Base-by-base conservation (phyloP, 306 rosid species). In the Phaseolus lunatus region DNA sequence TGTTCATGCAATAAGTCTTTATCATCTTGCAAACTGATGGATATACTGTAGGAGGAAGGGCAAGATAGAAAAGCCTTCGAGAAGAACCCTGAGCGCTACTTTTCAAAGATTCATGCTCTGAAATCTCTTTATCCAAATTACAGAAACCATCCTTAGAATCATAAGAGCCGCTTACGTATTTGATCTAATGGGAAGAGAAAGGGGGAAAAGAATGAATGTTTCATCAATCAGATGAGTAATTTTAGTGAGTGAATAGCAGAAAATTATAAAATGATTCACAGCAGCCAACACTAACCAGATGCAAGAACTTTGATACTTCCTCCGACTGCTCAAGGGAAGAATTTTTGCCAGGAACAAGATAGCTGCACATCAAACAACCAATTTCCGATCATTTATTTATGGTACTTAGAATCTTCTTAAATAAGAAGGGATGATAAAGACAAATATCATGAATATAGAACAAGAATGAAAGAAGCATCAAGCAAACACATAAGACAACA, bases 21-120 rank as follows among this genome's bases (percentile, higher is more conserved):
- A 95, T 89, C 99, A 95, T 95, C 89, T 83, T 87, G 89, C 92
- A 86, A 79, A 95, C 99, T 27, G 99, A 85, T 68, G 97, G 99
- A 87, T 95, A 95, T 19, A 95, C 97, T 7, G 97, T 90, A 73
- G 99, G 99, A 82, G 99, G 99, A 84, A 95, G 99, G 26, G 99
- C 99, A 80, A 95, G 87, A 87, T 95, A 95, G 86, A 92, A 95
- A 72, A 95, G 97, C 86, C 99, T 87, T 70, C 97, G 89, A 45
- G 94, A 87, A 37, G 84, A 86, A 74, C 96, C 99, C 63, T 85
- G 91, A 8, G 57, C 75, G 63, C 90, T 86, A 13, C 81, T 82
- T 76, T 71, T 95, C 19, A 44, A 49, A 64, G 65, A 45, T 85
- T 95, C 99, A 15, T 89, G 92, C 81, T 78, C 75, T 48, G 94